Evolutionary conservation across 768 basidiomycete genomes (phyloP).

Genomic region (Lepiota venenata): DNA sequence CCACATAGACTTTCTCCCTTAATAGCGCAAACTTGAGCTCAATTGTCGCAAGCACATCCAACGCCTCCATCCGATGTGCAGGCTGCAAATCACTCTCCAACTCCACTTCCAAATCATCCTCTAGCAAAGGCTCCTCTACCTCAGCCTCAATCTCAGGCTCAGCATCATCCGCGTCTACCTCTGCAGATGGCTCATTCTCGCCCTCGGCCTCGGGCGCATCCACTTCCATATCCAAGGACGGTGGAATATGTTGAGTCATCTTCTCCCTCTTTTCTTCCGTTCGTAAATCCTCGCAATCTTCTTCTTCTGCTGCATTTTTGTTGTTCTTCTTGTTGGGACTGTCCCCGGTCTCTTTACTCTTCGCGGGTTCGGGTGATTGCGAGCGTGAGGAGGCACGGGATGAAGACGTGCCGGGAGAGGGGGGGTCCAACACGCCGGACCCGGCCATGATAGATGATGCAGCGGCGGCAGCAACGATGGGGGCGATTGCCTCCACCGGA

Average conservation of each 20-base stretch:
- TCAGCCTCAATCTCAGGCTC: conserved; percentile 26
- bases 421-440: conserved; percentile 32
- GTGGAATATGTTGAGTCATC: conserved; percentile 5
- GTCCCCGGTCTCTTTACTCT: not conserved
- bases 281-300: conserved; percentile 19
- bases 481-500: conserved; percentile 22
- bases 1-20: conserved; percentile 85
- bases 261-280: conserved; percentile 10
- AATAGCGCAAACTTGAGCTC: conserved; percentile 91
- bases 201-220: conserved; percentile 24
- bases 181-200: conserved; percentile 14
- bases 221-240: conserved; percentile 22
- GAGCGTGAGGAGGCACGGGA: conserved; percentile 37
- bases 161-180: conserved; percentile 18
- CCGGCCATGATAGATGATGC: conserved; percentile 50
- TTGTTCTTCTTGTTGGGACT: conserved; percentile 1
- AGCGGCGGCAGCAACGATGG: conserved; percentile 33
- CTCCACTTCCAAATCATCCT: conserved; percentile 29
- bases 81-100: conserved; percentile 62
- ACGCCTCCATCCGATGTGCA: conserved; percentile 80
- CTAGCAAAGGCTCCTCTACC: conserved; percentile 22
- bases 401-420: conserved; percentile 32
- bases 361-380: conserved; percentile 29
- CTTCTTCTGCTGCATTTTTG: conserved; percentile 17
- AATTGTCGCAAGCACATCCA: conserved; percentile 84